Conservation (phyloP, 345 rosid species). For the Toxicodendron radicans region DNA sequence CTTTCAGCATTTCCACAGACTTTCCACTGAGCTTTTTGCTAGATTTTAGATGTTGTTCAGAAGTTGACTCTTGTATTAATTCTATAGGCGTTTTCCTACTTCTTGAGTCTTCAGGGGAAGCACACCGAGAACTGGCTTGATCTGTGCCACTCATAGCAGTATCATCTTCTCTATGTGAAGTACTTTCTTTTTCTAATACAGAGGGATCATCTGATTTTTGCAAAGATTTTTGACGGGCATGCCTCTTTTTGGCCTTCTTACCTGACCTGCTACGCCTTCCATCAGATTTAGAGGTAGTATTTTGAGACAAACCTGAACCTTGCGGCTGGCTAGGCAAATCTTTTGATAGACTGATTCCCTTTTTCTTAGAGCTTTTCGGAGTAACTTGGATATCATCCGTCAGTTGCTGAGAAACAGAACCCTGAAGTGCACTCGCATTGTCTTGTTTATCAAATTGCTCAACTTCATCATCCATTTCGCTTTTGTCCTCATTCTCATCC, state of each 20-base stretch:
- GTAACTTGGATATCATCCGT: conserved; percentile 49
- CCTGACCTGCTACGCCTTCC: conserved; percentile 79
- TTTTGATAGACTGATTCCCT: conserved; percentile 39
- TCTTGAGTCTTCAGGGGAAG: conserved; percentile 81
- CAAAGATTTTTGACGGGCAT: conserved; percentile 61
- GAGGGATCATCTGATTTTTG: conserved; percentile 66
- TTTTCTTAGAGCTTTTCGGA: conserved; percentile 52
- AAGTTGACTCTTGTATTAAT: conserved; percentile 49
- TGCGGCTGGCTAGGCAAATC: conserved; percentile 58
- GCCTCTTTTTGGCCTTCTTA: conserved; percentile 95
- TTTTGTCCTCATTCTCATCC: conserved; percentile 70
- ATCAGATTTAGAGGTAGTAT: conserved; percentile 47
- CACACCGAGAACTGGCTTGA: conserved; percentile 80
- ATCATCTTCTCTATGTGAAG: conserved; percentile 75
- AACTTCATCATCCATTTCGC: conserved; percentile 54
- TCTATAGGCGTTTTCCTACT: conserved; percentile 83
- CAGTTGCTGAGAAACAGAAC: conserved; percentile 47
- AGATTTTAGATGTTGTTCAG: conserved; percentile 49
- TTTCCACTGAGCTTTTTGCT: conserved; percentile 54
- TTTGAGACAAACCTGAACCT: conserved; percentile 52
- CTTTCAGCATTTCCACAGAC: conserved; percentile 68
- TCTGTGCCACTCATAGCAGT: conserved; percentile 89
- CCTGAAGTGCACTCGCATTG: conserved; percentile 45
- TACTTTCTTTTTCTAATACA: conserved; percentile 63
- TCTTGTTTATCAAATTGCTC: conserved; percentile 41